These are phyloP conservation scores for Magnusiomyces suaveolens DNA, from an alignment of 1,139 yeast species.

Conservation along the genomic window DNA sequence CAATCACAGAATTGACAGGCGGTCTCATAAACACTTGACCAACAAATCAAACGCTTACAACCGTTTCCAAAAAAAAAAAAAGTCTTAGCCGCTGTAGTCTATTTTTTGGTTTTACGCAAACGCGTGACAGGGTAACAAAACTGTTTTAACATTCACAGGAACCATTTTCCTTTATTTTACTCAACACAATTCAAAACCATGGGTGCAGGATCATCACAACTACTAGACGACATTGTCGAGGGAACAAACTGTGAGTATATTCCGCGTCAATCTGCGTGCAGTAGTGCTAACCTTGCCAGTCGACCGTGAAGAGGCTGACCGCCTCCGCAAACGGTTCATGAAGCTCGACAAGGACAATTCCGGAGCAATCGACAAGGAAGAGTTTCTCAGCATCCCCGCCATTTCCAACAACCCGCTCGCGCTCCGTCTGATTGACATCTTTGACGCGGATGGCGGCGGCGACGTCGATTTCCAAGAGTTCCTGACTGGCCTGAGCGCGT, in stretches of 20 bases:
- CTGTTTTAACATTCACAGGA: too few species aligned
- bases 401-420: slow-evolving; percentile 87
- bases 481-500: slow-evolving; percentile 79
- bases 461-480: slow-evolving; percentile 94
- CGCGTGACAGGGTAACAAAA: too few species aligned
- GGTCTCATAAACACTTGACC: too few species aligned
- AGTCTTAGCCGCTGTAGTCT: too few species aligned
- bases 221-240: slow-evolving; percentile 59
- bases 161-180: too few species aligned
- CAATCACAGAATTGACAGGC: too few species aligned
- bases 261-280: too few species aligned
- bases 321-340: slow-evolving; percentile 87
- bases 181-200: too few species aligned
- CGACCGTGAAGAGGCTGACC: slow-evolving; percentile 81
- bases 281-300: slow-evolving; percentile 35
- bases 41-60: too few species aligned
- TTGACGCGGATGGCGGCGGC: slow-evolving; percentile 89
- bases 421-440: slow-evolving; percentile 79
- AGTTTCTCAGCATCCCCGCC: slow-evolving; percentile 88
- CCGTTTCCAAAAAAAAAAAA: too few species aligned
- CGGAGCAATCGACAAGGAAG: slow-evolving; percentile 85
- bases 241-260: slow-evolving; percentile 75
- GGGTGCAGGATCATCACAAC: slow-evolving; percentile 62
- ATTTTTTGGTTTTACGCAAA: too few species aligned
- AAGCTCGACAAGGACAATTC: slow-evolving; percentile 87